phyloP scores from a whole-genome alignment of 1,284 basidiomycete genomes.

The Leccinum solheimii region DNA sequence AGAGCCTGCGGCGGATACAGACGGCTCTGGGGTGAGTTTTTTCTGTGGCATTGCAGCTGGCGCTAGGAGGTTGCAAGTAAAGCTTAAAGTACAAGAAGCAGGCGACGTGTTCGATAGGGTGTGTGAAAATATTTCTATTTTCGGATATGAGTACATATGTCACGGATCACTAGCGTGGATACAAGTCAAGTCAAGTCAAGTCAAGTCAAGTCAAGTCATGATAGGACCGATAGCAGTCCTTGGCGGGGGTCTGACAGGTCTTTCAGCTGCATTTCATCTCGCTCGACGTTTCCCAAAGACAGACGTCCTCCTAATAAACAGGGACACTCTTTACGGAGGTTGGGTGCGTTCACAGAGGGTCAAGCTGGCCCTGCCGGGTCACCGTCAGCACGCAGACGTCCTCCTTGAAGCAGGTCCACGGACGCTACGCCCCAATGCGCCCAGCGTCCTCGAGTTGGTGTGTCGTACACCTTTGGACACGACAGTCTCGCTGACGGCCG shows the following conservation, averaged over 20 bases:
- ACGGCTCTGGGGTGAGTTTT: constrained; percentile 15
- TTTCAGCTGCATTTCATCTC: constrained; percentile 80
- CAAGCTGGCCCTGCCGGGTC: constrained; percentile 28
- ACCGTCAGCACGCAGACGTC: constrained; percentile 41
- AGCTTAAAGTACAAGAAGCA: neutral
- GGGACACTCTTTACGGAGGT: constrained; percentile 68
- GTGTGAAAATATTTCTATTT: constrained; percentile 27
- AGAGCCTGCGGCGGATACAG: constrained; percentile 11
- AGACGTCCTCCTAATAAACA: constrained; percentile 72
- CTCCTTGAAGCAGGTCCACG: constrained; percentile 83
- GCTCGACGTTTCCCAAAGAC: constrained; percentile 61
- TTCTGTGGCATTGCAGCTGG: constrained; percentile 21
- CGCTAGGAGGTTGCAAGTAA: neutral
- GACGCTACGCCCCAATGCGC: constrained; percentile 75
- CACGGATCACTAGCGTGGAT: too few relatives aligned
- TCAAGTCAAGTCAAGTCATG: constrained; percentile 2
- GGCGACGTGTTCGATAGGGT: constrained; percentile 28
- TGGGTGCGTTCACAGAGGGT: constrained; percentile 76
- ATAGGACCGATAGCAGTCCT: constrained; percentile 61
- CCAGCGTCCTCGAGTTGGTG: constrained; percentile 78
- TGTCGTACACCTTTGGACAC: constrained; percentile 34
- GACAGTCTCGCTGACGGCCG: constrained; percentile 17
- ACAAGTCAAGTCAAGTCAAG: neutral
- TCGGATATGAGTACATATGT: neutral
- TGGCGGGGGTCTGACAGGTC: constrained; percentile 81